phyloP scores from a whole-genome alignment of 2,329 filamentous ascomycete species.

The Aspergillus pseudotamarii region DNA sequence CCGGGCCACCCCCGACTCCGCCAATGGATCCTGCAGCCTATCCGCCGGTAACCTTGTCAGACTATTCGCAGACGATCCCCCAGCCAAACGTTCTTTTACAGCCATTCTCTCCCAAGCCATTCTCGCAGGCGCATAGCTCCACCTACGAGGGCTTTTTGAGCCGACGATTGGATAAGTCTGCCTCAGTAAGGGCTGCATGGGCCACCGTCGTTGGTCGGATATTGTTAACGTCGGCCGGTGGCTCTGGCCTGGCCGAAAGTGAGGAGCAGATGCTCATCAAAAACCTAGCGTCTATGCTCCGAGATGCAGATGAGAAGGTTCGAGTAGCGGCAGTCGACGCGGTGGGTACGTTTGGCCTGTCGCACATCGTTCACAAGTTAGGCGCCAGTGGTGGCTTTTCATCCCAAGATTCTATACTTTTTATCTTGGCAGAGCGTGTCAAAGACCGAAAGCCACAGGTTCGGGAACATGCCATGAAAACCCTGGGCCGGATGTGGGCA shows the following conservation, averaged over 20 bases:
- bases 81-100: slow-evolving; percentile 70
- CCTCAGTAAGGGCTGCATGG: slow-evolving; percentile 83
- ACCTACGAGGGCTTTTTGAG: slow-evolving; percentile 85
- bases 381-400: slow-evolving; percentile 74
- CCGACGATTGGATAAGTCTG: slow-evolving; percentile 82
- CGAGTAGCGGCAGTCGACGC: slow-evolving; percentile 85
- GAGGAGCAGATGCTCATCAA: slow-evolving; percentile 77
- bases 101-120: slow-evolving; percentile 85
- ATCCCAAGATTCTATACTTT: slow-evolving; percentile 76
- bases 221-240: slow-evolving; percentile 85
- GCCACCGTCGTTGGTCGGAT: slow-evolving; percentile 82
- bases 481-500: slow-evolving; percentile 89
- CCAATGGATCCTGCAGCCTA: slow-evolving; percentile 80
- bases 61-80: slow-evolving; percentile 54
- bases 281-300: slow-evolving; percentile 76
- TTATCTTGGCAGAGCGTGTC: slow-evolving; percentile 80
- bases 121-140: slow-evolving; percentile 75
- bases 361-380: slow-evolving; percentile 79
- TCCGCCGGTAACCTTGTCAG: slow-evolving; percentile 60
- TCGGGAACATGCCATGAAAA: slow-evolving; percentile 81
- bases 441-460: slow-evolving; percentile 83
- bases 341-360: slow-evolving; percentile 77
- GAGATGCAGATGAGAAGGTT: slow-evolving; percentile 88
- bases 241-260: slow-evolving; percentile 80
- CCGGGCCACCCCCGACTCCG: slow-evolving; percentile 75